These are phyloP conservation scores for Trichosporon inkin DNA, from an alignment of 1,284 basidiomycete genomes.

Conservation along the genomic window DNA sequence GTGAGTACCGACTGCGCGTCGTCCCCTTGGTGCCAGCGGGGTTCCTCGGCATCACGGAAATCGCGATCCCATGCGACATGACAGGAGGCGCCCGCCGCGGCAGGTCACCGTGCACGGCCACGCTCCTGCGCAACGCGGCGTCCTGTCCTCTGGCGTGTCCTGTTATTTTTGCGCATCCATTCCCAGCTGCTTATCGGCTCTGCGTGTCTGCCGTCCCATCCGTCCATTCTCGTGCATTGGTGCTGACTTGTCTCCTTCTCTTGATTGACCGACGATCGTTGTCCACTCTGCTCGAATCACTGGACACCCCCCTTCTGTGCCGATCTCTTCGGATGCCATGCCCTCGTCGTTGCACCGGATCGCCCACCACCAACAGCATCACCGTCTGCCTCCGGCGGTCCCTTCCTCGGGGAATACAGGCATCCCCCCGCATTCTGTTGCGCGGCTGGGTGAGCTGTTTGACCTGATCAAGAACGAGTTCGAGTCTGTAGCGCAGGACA, in stretches of 20 bases:
- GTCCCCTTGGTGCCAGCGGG: constrained; percentile 1
- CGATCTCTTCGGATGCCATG: not conserved
- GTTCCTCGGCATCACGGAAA: not conserved
- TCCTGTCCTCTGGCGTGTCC: not conserved
- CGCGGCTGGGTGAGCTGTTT: constrained; percentile 70
- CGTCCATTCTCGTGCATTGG: not conserved
- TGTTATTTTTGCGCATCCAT: constrained; percentile 6
- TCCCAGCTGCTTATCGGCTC: not conserved
- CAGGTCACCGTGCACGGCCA: constrained; percentile 7
- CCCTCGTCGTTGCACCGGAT: not conserved
- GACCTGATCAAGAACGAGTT: constrained; percentile 83
- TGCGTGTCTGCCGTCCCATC: not conserved
- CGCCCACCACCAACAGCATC: constrained; percentile 33
- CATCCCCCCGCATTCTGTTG: constrained; percentile 18
- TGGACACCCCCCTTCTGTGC: not conserved
- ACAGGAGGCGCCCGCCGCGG: not conserved
- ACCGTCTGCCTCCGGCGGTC: constrained; percentile 38
- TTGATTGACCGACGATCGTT: no score
- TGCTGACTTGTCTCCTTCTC: no score
- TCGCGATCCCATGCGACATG: constrained; percentile 3
- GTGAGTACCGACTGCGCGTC: constrained; percentile 23
- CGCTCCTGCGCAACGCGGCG: no score
- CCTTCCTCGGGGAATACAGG: constrained; percentile 27
- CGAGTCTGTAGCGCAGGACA: constrained; percentile 69
- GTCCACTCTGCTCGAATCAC: not conserved